These are phyloP conservation scores for Plectosphaerella plurivora DNA, from an alignment of 2,329 filamentous ascomycete species.

Conservation along the genomic window DNA sequence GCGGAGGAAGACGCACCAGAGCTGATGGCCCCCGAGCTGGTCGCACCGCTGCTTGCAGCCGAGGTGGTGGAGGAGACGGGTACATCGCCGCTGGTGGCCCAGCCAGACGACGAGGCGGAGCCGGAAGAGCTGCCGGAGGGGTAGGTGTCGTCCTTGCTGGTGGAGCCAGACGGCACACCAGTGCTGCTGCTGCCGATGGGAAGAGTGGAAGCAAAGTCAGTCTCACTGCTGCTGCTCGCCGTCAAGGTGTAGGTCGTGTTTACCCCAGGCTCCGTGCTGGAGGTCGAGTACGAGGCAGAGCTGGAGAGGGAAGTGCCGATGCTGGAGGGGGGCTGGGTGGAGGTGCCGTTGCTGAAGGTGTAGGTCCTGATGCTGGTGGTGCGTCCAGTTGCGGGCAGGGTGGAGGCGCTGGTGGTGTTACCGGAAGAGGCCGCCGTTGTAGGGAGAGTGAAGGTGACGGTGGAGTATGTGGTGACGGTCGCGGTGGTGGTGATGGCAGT, in stretches of 20 bases:
- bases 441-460: constrained; percentile 1
- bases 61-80: no score
- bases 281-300: not conserved
- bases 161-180: not conserved
- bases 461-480: not conserved
- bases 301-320: no score
- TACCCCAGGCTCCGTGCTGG: not conserved
- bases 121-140: not conserved
- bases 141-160: not conserved
- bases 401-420: not conserved
- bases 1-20: not conserved
- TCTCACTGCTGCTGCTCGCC: not conserved
- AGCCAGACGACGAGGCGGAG: no score
- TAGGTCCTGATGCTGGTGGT: not conserved
- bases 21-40: not conserved
- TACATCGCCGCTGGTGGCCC: no score
- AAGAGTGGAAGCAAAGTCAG: not conserved
- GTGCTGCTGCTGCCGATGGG: constrained; percentile 2
- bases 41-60: not conserved
- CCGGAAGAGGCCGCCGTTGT: not conserved
- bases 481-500: not conserved
- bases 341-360: constrained; percentile 2
- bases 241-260: not conserved
- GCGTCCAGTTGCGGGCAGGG: not conserved
- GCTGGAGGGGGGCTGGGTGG: not conserved